Percentiles rank a stretch among this genome's conserved stretches.
Conservation (phyloP, 108 stramenopile genomes). For the Skeletonema potamos region DNA sequence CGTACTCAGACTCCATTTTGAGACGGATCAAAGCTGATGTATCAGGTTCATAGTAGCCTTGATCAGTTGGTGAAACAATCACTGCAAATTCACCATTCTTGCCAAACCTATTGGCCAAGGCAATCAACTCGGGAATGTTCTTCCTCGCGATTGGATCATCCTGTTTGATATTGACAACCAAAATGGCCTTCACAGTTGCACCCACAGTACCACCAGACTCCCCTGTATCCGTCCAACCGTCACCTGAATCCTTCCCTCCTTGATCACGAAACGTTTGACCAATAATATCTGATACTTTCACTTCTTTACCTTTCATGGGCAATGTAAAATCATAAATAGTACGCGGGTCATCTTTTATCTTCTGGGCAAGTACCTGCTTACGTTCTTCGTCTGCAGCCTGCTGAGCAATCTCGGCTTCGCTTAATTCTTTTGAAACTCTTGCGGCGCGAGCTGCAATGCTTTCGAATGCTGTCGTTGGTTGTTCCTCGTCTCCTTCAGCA, state of each 20-base stretch:
- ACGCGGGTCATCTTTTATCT: conserved; percentile 48
- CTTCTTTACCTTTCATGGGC: conserved; percentile 58
- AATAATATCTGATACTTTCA: conserved; percentile 55
- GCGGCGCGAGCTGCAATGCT: conserved; percentile 73
- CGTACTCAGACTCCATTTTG: conserved; percentile 87
- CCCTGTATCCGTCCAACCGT: conserved; percentile 31
- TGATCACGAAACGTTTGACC: conserved; percentile 39
- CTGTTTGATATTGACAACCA: conserved; percentile 89
- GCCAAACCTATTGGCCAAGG: conserved; percentile 66
- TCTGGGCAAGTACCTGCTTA: conserved; percentile 17
- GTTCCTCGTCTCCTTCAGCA: background rate
- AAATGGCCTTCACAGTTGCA: conserved; percentile 69
- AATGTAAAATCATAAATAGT: conserved; percentile 83
- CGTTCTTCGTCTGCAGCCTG: conserved; percentile 15
- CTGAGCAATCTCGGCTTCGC: conserved; percentile 26
- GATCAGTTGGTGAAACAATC: conserved; percentile 84
- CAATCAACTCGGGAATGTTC: conserved; percentile 86
- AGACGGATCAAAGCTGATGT: conserved; percentile 81
- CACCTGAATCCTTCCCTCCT: background rate
- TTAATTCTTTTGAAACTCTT: conserved; percentile 44
- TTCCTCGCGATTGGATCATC: conserved; percentile 89
- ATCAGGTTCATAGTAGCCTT: conserved; percentile 92
- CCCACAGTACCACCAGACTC: conserved; percentile 23
- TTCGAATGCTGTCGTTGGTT: conserved; percentile 50
- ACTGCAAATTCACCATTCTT: conserved; percentile 77